Evolutionary conservation across 306 rosid species (phyloP).

Genomic region (Cicer yamashitae): DNA sequence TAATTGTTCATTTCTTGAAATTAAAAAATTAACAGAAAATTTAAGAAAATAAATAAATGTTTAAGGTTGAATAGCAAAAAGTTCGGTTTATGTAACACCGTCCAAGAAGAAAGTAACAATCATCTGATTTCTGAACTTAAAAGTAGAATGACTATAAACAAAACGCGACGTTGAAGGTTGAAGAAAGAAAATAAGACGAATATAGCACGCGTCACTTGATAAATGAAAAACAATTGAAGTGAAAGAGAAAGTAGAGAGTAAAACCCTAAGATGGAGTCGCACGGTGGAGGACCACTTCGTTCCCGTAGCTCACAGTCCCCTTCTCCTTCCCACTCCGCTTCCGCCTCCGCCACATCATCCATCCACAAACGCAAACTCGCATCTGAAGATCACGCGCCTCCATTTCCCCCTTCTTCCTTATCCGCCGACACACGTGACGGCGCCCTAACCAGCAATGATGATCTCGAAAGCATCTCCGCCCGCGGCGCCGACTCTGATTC

Average conservation of each 20-base stretch:
- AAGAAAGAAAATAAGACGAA: background rate
- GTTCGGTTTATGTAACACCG: no score
- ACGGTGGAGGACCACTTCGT: slow-evolving; percentile 81
- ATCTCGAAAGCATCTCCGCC: slow-evolving; percentile 94
- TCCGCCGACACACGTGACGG: slow-evolving; percentile 96
- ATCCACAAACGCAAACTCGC: slow-evolving; percentile 87
- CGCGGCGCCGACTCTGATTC: slow-evolving; percentile 85
- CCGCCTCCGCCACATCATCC: slow-evolving; percentile 93
- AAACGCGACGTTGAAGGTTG: background rate
- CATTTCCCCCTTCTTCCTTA: slow-evolving; percentile 89
- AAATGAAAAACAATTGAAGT: background rate
- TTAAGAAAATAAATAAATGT: no score
- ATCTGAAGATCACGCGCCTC: slow-evolving; percentile 86
- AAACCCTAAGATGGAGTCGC: slow-evolving; percentile 72
- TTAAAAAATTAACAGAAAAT: no score
- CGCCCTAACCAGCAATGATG: slow-evolving; percentile 87
- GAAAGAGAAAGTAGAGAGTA: background rate
- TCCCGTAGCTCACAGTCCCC: slow-evolving; percentile 90
- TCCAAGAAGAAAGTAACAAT: no score
- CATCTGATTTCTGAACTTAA: no score
- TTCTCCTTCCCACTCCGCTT: slow-evolving; percentile 94
- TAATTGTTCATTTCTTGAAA: no score
- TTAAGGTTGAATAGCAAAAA: no score
- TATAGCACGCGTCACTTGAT: background rate
- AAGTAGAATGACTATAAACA: no score